Evolutionary conservation across 1,139 yeast genomes (phyloP).

Genomic region (Geotrichum aggregatum): DNA sequence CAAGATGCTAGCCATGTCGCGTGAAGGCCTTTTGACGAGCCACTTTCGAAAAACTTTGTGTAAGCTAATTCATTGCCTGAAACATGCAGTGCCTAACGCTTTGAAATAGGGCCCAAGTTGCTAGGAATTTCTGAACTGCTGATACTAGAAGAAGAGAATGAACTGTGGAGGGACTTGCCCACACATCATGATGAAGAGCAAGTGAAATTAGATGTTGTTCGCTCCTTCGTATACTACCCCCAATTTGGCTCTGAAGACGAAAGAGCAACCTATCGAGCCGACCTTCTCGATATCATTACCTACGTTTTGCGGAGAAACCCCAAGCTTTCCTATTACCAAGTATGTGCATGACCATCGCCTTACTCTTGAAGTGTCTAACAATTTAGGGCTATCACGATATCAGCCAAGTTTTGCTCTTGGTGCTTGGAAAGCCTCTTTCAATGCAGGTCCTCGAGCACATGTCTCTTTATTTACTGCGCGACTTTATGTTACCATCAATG

Average conservation of each 20-base stretch:
- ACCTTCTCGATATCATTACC: slow-evolving; percentile 48
- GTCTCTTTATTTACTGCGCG: slow-evolving; percentile 65
- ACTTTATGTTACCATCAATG: slow-evolving; percentile 74
- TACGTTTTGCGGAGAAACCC: slow-evolving; percentile 60
- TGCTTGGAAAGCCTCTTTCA: slow-evolving; percentile 42
- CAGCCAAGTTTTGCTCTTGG: slow-evolving; percentile 61
- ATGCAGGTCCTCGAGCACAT: slow-evolving; percentile 52
- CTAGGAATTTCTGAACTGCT: slow-evolving; percentile 31
- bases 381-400: slow-evolving; percentile 75
- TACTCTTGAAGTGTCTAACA: background rate
- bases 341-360: background rate
- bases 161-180: slow-evolving; percentile 31
- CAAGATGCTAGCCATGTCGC: slow-evolving; percentile 42
- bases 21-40: slow-evolving; percentile 46
- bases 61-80: slow-evolving; percentile 2
- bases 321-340: slow-evolving; percentile 66
- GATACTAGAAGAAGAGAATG: background rate
- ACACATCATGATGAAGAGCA: slow-evolving; percentile 73
- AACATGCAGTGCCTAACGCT: background rate
- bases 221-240: slow-evolving; percentile 52
- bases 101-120: slow-evolving; percentile 48
- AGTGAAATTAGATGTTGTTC: slow-evolving; percentile 66
- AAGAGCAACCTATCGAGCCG: slow-evolving; percentile 37
- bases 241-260: slow-evolving; percentile 23
- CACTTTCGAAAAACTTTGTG: slow-evolving; percentile 8